These are phyloP conservation scores for Lentinula lateritia DNA, from an alignment of 768 basidiomycete genomes.

Conservation along the genomic window DNA sequence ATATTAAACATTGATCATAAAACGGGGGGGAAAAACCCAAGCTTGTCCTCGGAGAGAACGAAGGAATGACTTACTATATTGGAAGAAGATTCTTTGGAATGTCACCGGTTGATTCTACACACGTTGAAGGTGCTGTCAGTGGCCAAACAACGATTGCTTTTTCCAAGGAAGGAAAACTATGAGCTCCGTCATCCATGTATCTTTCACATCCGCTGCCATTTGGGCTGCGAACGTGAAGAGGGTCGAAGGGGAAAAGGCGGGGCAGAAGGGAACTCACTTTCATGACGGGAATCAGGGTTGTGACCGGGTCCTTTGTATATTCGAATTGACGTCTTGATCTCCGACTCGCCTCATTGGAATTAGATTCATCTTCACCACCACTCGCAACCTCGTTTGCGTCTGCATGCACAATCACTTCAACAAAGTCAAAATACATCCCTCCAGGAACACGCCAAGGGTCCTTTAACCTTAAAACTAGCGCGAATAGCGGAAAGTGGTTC, in stretches of 20 bases:
- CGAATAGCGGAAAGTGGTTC: constrained; percentile 92
- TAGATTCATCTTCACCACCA: background rate
- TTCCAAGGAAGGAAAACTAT: background rate
- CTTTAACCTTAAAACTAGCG: constrained; percentile 76
- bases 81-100: constrained; percentile 46
- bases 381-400: background rate
- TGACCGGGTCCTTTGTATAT: background rate
- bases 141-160: too few relatives aligned
- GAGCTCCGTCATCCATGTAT: too few relatives aligned
- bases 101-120: constrained; percentile 50
- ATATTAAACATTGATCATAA: background rate
- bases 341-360: background rate
- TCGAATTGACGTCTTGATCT: background rate
- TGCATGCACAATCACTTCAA: constrained; percentile 7
- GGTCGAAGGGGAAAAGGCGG: background rate
- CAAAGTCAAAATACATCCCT: constrained; percentile 26
- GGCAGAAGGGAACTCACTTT: background rate
- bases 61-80: constrained; percentile 42
- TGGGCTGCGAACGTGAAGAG: background rate
- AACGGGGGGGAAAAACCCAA: background rate
- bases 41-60: background rate
- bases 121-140: background rate
- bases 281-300: background rate
- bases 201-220: too few relatives aligned
- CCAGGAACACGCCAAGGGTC: constrained; percentile 76